Conservation (phyloP, 2,329 filamentous ascomycete genomes). For the Nothophoma quercina region DNA sequence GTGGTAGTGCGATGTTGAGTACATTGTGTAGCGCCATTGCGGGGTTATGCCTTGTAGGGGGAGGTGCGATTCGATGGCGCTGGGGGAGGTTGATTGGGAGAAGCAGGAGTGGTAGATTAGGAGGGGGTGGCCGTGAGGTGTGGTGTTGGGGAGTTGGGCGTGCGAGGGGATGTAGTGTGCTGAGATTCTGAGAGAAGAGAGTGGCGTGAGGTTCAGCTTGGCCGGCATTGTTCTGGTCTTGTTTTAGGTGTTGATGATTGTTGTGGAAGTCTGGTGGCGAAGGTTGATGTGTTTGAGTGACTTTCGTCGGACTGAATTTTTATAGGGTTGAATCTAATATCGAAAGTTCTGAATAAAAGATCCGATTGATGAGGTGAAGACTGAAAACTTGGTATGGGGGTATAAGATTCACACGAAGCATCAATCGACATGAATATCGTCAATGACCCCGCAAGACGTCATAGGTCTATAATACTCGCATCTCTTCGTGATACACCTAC, state of each 20-base stretch:
- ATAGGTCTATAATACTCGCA: not conserved
- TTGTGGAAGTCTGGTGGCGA: not conserved
- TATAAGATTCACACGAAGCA: not conserved
- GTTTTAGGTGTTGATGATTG: not conserved
- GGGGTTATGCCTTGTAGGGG: slow-evolving; percentile 61
- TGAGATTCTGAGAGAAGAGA: slow-evolving; percentile 63
- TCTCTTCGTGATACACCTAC: not conserved
- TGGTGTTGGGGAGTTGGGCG: slow-evolving; percentile 68
- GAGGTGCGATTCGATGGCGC: slow-evolving; percentile 65
- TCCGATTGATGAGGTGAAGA: not conserved
- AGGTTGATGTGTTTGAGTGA: not conserved
- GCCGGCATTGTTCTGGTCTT: slow-evolving; percentile 13
- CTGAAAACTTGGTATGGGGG: not conserved
- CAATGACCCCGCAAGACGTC: slow-evolving; percentile 23
- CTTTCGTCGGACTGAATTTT: no score
- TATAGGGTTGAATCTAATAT: no score
- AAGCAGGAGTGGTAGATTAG: slow-evolving; percentile 72
- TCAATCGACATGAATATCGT: not conserved
- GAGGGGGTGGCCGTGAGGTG: slow-evolving; percentile 68
- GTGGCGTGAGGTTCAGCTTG: slow-evolving; percentile 49
- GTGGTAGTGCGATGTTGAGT: slow-evolving; percentile 71
- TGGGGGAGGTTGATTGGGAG: slow-evolving; percentile 52
- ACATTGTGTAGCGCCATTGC: slow-evolving; percentile 76
- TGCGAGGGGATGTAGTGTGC: slow-evolving; percentile 67
- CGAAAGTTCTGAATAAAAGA: no score